A percentile compares a stretch with the other conserved stretches of the same genome.
Conservation (phyloP, 1,284 basidiomycete species). For the Earliella scabrosa region DNA sequence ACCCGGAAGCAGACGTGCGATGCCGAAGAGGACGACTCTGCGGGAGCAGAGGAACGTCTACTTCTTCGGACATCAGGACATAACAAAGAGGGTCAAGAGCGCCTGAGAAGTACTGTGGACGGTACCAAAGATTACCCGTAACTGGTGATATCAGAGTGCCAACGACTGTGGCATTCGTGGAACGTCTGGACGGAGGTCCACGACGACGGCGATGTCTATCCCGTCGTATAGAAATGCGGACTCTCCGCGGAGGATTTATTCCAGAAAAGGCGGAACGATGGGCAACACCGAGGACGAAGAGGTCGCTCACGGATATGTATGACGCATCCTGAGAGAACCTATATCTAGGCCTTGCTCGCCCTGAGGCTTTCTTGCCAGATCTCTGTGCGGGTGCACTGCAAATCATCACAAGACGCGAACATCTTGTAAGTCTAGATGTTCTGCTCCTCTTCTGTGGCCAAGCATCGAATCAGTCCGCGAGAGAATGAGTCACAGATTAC, state of each 20-base stretch:
- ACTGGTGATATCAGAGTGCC: too few species aligned
- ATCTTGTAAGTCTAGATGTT: neutral
- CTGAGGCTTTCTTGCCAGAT: neutral
- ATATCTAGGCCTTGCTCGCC: neutral
- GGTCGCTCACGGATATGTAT: neutral
- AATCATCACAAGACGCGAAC: neutral
- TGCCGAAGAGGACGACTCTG: neutral
- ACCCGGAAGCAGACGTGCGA: constrained; percentile 11
- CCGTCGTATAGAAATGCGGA: neutral
- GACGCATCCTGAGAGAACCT: constrained; percentile 5
- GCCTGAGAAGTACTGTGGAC: too few species aligned
- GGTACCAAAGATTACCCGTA: too few species aligned
- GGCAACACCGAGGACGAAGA: neutral
- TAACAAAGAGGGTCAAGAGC: neutral
- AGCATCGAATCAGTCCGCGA: neutral
- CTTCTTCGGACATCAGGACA: neutral
- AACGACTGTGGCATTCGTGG: neutral
- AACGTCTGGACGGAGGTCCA: neutral
- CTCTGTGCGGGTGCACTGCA: neutral
- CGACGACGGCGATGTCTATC: neutral
- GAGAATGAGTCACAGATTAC: neutral
- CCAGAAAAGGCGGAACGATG: neutral
- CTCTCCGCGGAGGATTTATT: neutral
- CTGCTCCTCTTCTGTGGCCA: neutral
- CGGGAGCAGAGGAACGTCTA: neutral